Percentiles rank a stretch among this genome's conserved stretches.
These are phyloP conservation scores for Mucor ambiguus DNA, from an alignment of 371 early-diverging fungal species.

Conservation along the genomic window DNA sequence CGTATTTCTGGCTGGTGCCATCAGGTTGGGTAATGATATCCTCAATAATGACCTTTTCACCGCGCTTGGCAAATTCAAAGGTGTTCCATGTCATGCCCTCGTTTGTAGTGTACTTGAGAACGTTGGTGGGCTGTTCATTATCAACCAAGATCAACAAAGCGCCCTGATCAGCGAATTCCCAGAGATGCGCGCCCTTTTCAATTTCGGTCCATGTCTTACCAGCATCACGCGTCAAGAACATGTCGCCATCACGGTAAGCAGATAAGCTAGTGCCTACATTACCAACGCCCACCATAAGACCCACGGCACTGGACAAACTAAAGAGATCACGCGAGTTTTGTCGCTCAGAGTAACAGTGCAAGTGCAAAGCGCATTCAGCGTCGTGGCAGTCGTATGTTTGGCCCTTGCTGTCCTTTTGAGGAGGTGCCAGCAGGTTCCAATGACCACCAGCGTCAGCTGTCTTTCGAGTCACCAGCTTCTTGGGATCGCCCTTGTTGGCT, in stretches of 20 bases:
- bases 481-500: slow-evolving; percentile 51
- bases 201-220: slow-evolving; percentile 79
- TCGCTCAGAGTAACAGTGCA: slow-evolving; percentile 84
- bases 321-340: slow-evolving; percentile 77
- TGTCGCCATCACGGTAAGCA: slow-evolving; percentile 72
- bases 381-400: slow-evolving; percentile 27
- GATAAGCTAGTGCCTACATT: slow-evolving; percentile 78
- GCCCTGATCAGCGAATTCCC: slow-evolving; percentile 90
- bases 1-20: slow-evolving; percentile 71
- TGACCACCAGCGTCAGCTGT: slow-evolving; percentile 86
- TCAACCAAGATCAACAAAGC: slow-evolving; percentile 72
- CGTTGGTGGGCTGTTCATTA: slow-evolving; percentile 76
- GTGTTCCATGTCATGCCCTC: slow-evolving; percentile 66
- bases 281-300: slow-evolving; percentile 91
- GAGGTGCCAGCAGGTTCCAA: slow-evolving; percentile 69
- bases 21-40: slow-evolving; percentile 75
- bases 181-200: slow-evolving; percentile 74
- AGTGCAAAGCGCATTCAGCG: slow-evolving; percentile 66
- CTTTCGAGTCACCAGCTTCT: slow-evolving; percentile 66
- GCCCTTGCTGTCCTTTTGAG: slow-evolving; percentile 54
- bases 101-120: slow-evolving; percentile 66
- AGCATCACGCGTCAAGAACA: slow-evolving; percentile 85
- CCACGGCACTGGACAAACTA: slow-evolving; percentile 80
- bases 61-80: slow-evolving; percentile 55
- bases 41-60: slow-evolving; percentile 55